Evolutionary conservation across 2,329 filamentous ascomycete genomes (phyloP), one percentile per base, ranked within the genome.

Genomic region (Ophiostoma sp.): DNA sequence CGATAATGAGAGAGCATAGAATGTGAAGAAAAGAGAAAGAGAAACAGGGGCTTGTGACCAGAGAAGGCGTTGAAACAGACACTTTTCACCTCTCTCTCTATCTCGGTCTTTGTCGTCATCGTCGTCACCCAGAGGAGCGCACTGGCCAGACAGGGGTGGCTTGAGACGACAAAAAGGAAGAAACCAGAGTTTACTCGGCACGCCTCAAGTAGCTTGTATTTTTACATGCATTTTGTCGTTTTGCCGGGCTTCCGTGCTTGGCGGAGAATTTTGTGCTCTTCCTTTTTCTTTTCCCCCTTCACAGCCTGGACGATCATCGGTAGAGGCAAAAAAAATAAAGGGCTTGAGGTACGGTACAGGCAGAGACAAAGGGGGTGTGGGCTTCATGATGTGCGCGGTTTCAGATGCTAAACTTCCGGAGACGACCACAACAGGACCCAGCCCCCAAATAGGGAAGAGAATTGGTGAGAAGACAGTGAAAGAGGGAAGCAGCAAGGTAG

Each of bases 341-440:
- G 25, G 50, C 2, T 25, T 9, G 50, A 55, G 50, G 22, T 25
- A 28, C 50, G 22, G 25, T 48, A 11, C 31, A 11, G 28, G 50
- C 25, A 63, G 28, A 42, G 36, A 28, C 19, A 33, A 63, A 33
- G 55, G 22, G 25, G 55, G 57, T 22, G 69, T 50, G 57, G 69
- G n/a, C 28, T 63, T 36, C 1, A 31, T 36, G 66, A 71, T 64
- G 17, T 48, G 33, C 76, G 45, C 74, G 57, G 50, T 64, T 72
- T 64, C 52, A 69, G 73, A 74, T 74, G 39, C 64, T 71, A 75
- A 71, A 73, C 73, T 48, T 39, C 48, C 45, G 33, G 68, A 39
- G 55, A 31, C 19, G 11, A 57, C 22, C 69, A 57, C 31, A 39
- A 59, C 2, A 22, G 28, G 6, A 39, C 52, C 52, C 7, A 33